phyloP scores from a whole-genome alignment of 2,329 filamentous ascomycete species.

The Emydomyces testavorans region DNA sequence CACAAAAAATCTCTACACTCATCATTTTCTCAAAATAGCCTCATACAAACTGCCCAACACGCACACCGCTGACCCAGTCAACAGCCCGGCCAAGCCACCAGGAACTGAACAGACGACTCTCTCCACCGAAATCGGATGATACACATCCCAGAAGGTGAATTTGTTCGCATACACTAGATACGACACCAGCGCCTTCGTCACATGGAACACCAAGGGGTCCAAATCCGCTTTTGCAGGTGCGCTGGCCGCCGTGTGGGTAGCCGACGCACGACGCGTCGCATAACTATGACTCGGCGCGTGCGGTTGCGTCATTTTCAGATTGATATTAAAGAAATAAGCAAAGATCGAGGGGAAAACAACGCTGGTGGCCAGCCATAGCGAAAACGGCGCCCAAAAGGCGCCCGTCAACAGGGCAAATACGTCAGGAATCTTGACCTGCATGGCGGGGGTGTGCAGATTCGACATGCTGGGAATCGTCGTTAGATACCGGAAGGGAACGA shows the following conservation, averaged over 20 bases:
- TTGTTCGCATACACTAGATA: conserved; percentile 63
- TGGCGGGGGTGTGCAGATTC: conserved; percentile 45
- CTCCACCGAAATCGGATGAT: conserved; percentile 27
- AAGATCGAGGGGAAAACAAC: conserved; percentile 56
- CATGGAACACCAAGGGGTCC: conserved; percentile 82
- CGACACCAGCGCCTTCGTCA: conserved; percentile 70
- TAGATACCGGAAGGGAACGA: conserved; percentile 60
- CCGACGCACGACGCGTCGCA: conserved; percentile 20
- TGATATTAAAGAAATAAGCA: conserved; percentile 88
- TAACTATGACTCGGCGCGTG: conserved; percentile 17
- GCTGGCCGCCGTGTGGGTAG: conserved; percentile 14
- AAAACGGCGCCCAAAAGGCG: conserved; percentile 72
- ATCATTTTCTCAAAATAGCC: conserved; percentile 33
- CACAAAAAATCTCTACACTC: neutral
- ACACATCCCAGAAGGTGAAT: conserved; percentile 31
- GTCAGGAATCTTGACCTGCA: conserved; percentile 62
- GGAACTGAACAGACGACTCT: conserved; percentile 31
- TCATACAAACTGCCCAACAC: conserved; percentile 36
- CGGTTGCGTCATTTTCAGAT: conserved; percentile 37
- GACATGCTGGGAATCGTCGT: conserved; percentile 57
- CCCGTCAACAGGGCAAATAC: conserved; percentile 64
- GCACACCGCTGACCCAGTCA: conserved; percentile 34
- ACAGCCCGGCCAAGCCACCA: conserved; percentile 30
- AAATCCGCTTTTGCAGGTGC: conserved; percentile 43
- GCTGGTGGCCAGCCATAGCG: conserved; percentile 65